Base-by-base conservation (phyloP, 2,329 filamentous ascomycete genomes). In the Colletotrichum kahawae region DNA sequence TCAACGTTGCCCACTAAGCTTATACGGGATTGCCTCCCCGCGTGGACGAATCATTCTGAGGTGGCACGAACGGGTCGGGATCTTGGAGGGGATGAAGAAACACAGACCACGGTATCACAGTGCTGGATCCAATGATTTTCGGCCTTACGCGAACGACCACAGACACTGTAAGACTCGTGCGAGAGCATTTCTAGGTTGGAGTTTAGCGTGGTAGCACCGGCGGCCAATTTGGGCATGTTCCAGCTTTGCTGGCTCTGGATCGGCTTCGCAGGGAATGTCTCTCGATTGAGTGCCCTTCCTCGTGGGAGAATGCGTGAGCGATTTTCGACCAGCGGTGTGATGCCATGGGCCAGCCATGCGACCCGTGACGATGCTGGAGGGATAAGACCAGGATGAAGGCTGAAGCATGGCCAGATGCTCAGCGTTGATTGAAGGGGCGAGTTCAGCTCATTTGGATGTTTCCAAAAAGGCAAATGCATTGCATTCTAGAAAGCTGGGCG, bases 141-240 rank as follows among this genome's bases (percentile, higher is more conserved):
- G 68, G 51, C 33, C 13, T 24, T 77, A 77, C 51, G 76, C 76
- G 76, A 77, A 65, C 18, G 64, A n/a, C 43, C 67, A 77, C 74
- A 70, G 59, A 27, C 38, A 43, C 62, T 59, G 76, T 76, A 34
- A 64, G 63, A 76, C 71, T 63, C 34, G 14, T 6, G 31, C 38
- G 69, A 64, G 27, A 56, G 21, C 5, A 8, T 64, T 56, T 56
- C 69, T 43, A 51, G 8, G 43, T 34, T 67, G 12, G 48, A 63
- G 7, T 21, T 21, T 72, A 33, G 72, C 34, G 72, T 24, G 21
- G 69, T 72, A 12, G 33, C n/a, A 67, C 72, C 51, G n/a, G 13
- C 34, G 13, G 33, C 43, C 69, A 36, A 27, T 56, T 72, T 38
- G 69, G 72, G 13, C 10, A 31, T 29, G 38, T 36, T 63, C 27